Conservation (phyloP, 148 eudicot species). For the Amaranthus hypochondriacus region DNA sequence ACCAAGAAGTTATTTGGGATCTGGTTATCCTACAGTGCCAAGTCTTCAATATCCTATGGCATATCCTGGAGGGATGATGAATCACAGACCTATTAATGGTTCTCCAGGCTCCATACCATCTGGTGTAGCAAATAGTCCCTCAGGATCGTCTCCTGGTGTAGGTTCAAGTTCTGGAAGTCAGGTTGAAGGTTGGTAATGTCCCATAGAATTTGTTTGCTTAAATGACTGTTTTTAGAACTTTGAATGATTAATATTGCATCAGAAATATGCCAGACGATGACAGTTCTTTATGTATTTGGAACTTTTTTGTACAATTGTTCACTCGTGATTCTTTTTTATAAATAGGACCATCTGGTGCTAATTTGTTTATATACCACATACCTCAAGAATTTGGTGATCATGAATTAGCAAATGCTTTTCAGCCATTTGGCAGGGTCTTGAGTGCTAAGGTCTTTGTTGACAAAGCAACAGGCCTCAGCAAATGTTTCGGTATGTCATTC, state of each 20-base stretch:
- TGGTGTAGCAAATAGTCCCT: slow-evolving; percentile 43
- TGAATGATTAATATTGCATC: not conserved
- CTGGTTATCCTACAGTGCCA: slow-evolving; percentile 60
- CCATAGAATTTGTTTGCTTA: not conserved
- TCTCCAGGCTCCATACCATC: slow-evolving; percentile 54
- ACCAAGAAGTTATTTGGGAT: slow-evolving; percentile 63
- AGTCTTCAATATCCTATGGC: slow-evolving; percentile 60
- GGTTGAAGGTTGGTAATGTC: slow-evolving; percentile 57
- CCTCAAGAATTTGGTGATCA: slow-evolving; percentile 96
- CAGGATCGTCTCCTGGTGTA: slow-evolving; percentile 71
- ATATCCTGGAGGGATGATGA: slow-evolving; percentile 63
- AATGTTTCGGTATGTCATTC: slow-evolving; percentile 75
- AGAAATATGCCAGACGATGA: too few relatives aligned
- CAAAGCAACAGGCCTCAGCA: slow-evolving; percentile 87
- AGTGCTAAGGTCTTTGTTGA: slow-evolving; percentile 96
- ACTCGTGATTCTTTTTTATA: not conserved
- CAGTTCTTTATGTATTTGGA: not conserved
- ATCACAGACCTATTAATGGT: slow-evolving; percentile 54
- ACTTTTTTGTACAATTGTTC: not conserved
- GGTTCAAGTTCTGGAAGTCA: slow-evolving; percentile 60
- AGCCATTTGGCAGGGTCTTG: slow-evolving; percentile 73
- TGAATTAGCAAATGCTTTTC: slow-evolving; percentile 75
- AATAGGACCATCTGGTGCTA: slow-evolving; percentile 94
- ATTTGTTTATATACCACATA: slow-evolving; percentile 92
- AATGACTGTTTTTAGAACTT: not conserved